Evolutionary conservation across 495 filamentous ascomycete genomes (phyloP).

Genomic region (Darksidea phi): DNA sequence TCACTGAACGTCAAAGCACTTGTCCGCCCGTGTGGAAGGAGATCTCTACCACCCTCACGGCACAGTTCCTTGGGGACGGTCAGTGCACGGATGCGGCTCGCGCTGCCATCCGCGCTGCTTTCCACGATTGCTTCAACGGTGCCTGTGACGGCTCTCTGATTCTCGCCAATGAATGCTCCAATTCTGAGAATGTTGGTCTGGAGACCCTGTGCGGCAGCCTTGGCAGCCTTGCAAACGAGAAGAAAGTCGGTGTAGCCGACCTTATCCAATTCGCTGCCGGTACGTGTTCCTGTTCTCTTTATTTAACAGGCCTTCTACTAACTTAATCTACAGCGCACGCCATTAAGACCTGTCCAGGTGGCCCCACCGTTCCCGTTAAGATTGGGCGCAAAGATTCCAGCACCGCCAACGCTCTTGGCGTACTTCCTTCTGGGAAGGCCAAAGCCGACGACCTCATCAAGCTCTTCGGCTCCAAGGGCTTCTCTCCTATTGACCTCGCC

Average conservation of each 20-base stretch:
- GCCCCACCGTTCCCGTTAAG: slow-evolving; percentile 26
- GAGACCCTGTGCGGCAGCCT: slow-evolving; percentile 14
- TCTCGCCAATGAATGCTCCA: slow-evolving; percentile 30
- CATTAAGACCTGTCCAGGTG: slow-evolving; percentile 33
- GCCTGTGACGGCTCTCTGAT: slow-evolving; percentile 39
- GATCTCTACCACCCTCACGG: slow-evolving; percentile 26
- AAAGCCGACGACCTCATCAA: slow-evolving; percentile 10
- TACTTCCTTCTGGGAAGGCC: slow-evolving; percentile 23
- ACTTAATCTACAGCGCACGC: slow-evolving; percentile 29
- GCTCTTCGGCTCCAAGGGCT: slow-evolving; percentile 36
- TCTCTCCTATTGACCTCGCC: slow-evolving; percentile 33
- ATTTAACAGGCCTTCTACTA: background rate
- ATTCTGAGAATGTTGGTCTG: slow-evolving; percentile 32
- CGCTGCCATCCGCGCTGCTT: slow-evolving; percentile 35
- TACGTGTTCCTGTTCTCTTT: slow-evolving; percentile 17
- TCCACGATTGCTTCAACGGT: slow-evolving; percentile 39
- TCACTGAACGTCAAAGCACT: background rate
- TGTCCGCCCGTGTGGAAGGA: slow-evolving; percentile 35
- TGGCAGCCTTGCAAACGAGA: slow-evolving; percentile 15
- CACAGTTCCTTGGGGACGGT: slow-evolving; percentile 28
- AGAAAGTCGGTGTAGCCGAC: slow-evolving; percentile 34
- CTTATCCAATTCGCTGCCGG: slow-evolving; percentile 38
- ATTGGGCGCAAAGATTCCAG: slow-evolving; percentile 36
- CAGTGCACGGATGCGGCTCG: slow-evolving; percentile 37
- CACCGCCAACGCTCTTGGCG: slow-evolving; percentile 16